Base-by-base conservation (phyloP, 495 filamentous ascomycete genomes). In the Annulohypoxylon moriforme region DNA sequence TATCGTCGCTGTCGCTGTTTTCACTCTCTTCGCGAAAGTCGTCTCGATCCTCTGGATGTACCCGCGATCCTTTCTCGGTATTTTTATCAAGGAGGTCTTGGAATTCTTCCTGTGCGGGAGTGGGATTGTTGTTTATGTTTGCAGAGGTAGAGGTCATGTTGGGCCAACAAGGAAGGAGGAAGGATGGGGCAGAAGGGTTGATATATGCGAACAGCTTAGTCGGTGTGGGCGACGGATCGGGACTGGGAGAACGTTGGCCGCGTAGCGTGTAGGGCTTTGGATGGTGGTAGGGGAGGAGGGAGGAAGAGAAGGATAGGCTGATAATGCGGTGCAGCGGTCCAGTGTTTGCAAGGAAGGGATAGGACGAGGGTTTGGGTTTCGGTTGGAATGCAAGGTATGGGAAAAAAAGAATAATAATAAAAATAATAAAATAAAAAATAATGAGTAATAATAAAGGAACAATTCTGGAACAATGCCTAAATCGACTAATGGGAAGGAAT, bases 21-120 rank as follows among this genome's bases (percentile, higher is more conserved):
- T 79, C 73, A 76, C 81, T 81, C 56, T 87, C 82, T 77, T 85
- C 81, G 68, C 81, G 78, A 76, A 83, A 78, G 49, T 83, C 77
- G 71, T 84, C 81, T 52, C 86, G 81, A 68, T 88, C 84, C 71
- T 88, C 84, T 0, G 80, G 83, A 60, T 90, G 87, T 66, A 81
- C 75, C 71, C 83, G 80, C 59, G 73, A 77, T 60, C 73, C 82
- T 52, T 76, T 83, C 69, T 76, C 73, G 71, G 78, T 80, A 77
- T 83, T 86, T 65, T 86, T 89, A 73, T 84, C 82, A 61, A 94
- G 82, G 70, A 97, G 85, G 60, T 83, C 81, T 77, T 93, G 87
- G 85, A 94, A 94, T 84, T 97, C 94, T 82, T 94, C 90, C 82
- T 96, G 92, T 46, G 93, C 94, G 38, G 90, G 80, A 25, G 81